These are phyloP conservation scores for Backusella australiensis DNA, from an alignment of 192 early-diverging fungal genomes.

Conservation along the genomic window DNA sequence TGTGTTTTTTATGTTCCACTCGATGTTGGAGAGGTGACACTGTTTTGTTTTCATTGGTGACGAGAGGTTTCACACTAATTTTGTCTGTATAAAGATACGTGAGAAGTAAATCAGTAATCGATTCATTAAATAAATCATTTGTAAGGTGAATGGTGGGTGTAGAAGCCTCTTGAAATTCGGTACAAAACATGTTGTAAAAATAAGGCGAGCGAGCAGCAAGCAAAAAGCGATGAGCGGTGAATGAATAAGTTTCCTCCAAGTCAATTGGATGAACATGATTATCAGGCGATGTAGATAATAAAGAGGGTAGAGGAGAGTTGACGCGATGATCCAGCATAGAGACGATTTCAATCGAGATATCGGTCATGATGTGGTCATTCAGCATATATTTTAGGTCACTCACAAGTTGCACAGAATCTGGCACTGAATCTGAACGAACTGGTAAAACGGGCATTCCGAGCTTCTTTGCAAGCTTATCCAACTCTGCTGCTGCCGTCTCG, in stretches of 20 bases:
- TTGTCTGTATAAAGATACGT: conserved; percentile 28
- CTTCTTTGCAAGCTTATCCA: background rate
- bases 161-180: conserved; percentile 15
- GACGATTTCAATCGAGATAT: background rate
- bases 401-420: conserved; percentile 6
- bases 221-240: conserved; percentile 29
- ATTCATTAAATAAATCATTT: conserved; percentile 21
- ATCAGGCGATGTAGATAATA: conserved; percentile 1
- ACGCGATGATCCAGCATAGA: background rate
- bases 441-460: background rate
- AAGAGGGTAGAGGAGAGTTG: background rate
- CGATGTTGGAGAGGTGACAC: background rate
- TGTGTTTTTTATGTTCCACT: conserved; percentile 24
- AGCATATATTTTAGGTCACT: background rate
- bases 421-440: background rate
- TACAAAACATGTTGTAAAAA: conserved; percentile 28
- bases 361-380: background rate
- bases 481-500: background rate
- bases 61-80: conserved; percentile 7
- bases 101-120: conserved; percentile 17
- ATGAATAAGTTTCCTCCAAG: background rate
- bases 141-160: conserved; percentile 18
- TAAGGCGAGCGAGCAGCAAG: conserved; percentile 33
- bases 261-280: background rate
- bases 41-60: background rate